Conservation (phyloP, 169 alveolate genomes). For the Theileria annulata region DNA sequence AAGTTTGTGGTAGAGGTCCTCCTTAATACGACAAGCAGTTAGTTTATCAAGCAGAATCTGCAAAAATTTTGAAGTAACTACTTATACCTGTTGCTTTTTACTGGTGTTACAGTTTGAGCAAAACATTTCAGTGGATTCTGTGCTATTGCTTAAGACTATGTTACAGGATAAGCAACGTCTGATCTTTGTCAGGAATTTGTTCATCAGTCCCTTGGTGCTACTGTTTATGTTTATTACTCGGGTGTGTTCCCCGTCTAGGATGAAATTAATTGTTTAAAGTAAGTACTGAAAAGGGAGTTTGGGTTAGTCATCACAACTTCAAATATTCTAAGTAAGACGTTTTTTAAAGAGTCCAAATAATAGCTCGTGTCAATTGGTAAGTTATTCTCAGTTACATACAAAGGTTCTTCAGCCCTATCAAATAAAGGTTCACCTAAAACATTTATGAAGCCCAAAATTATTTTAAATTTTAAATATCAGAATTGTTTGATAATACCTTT, state of each 20-base stretch:
- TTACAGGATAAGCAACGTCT: slow-evolving; percentile 92
- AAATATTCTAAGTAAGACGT: slow-evolving; percentile 90
- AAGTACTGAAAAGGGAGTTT: slow-evolving; percentile 88
- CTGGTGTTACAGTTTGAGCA: slow-evolving; percentile 72
- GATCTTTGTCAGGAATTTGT: slow-evolving; percentile 88
- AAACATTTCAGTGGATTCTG: slow-evolving; percentile 23
- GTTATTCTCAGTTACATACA: slow-evolving; percentile 93
- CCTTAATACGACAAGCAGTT: slow-evolving; percentile 82
- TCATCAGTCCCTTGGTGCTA: slow-evolving; percentile 80
- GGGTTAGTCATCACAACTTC: slow-evolving; percentile 90
- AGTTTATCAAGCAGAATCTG: slow-evolving; percentile 64
- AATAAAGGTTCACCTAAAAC: slow-evolving; percentile 85
- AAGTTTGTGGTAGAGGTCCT: slow-evolving; percentile 88
- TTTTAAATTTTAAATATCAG: slow-evolving; percentile 19
- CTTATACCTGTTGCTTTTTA: slow-evolving; percentile 68
- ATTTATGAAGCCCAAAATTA: slow-evolving; percentile 20
- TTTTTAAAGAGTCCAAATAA: slow-evolving; percentile 94
- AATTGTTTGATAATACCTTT: slow-evolving; percentile 71
- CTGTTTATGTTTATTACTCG: slow-evolving; percentile 64
- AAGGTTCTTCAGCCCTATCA: slow-evolving; percentile 99
- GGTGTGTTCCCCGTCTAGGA: slow-evolving; percentile 76
- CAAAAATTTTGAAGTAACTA: slow-evolving; percentile 50
- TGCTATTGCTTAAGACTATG: slow-evolving; percentile 77
- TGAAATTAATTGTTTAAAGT: slow-evolving; percentile 75
- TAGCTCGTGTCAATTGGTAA: slow-evolving; percentile 96